Evolutionary conservation across 371 early-diverging fungal species (phyloP).

Genomic region (Syncephalastrum monosporum): DNA sequence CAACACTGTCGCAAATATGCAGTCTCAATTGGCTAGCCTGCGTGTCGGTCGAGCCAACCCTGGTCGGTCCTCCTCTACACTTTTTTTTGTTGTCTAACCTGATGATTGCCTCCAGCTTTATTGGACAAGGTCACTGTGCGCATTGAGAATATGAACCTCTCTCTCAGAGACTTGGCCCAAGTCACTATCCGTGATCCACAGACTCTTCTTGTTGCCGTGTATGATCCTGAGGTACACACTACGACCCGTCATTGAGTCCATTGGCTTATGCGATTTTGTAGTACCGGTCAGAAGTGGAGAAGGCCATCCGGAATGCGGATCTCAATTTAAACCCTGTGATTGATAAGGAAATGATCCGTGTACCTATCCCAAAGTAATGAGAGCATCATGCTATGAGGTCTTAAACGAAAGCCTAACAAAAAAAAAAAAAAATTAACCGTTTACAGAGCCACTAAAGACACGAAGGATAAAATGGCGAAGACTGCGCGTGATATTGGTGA

Average conservation of each 20-base stretch:
- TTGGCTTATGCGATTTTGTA: slow-evolving; percentile 18
- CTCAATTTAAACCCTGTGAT: slow-evolving; percentile 81
- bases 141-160: slow-evolving; percentile 54
- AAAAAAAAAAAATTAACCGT: neutral
- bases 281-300: slow-evolving; percentile 73
- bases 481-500: slow-evolving; percentile 68
- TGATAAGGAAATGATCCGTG: slow-evolving; percentile 69
- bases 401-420: neutral
- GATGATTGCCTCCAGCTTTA: slow-evolving; percentile 47
- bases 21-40: slow-evolving; percentile 65
- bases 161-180: slow-evolving; percentile 74
- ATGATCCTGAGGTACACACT: slow-evolving; percentile 69
- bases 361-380: slow-evolving; percentile 85
- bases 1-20: slow-evolving; percentile 45
- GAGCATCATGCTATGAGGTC: neutral
- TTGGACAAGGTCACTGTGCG: slow-evolving; percentile 74
- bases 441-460: slow-evolving; percentile 75
- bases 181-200: slow-evolving; percentile 87
- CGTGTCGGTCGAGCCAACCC: slow-evolving; percentile 80
- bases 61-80: slow-evolving; percentile 36
- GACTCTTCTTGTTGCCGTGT: slow-evolving; percentile 77
- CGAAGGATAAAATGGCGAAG: slow-evolving; percentile 75
- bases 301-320: slow-evolving; percentile 79
- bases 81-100: neutral
- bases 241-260: neutral